Base-by-base conservation (phyloP, 192 early-diverging fungal genomes). In the Coemansia sp. region DNA sequence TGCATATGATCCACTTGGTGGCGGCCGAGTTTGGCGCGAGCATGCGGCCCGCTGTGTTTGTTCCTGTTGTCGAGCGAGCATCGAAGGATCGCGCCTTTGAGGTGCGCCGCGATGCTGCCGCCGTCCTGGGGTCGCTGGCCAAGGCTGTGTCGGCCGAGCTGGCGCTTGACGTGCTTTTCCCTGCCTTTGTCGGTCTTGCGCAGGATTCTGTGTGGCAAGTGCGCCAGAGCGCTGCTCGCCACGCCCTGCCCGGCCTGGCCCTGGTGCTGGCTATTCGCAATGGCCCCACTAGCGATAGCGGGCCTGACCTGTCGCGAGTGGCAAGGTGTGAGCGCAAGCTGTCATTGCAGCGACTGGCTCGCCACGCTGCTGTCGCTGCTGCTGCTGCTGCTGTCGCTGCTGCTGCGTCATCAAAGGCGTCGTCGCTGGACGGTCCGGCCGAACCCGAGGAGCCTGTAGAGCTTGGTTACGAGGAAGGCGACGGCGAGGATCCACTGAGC, bases 161-260 rank as follows among this genome's bases (percentile, higher is more conserved):
- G 65, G 82, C 78, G 1, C 21, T 69, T 2, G 82, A 80, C 24
- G 74, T 80, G 31, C 67, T 84, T 16, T 84, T 73, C 28, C 74
- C 70, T 60, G 60, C 70, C 62, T 80, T 84, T 34, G 34, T 61
- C 46, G 51, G 53, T 34, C 69, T 84, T 9, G 35, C 71, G 10
- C 66, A 71, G 65, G 82, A 84, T 57, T 1, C 65, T 23, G 58
- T 80, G n/a, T 84, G 82, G 82, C 82, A 84, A 50, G 82, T 84
- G 13, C 60, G 82, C 5, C 74, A 84, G 68, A 75, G 77, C 48
- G 71, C 77, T 1, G 82, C 77, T 0, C 65, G 70, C 20, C 70
- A 74, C n/a, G 76, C 82, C 58, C 59, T 84, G 58, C 77, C 82
- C 0, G 77, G 74, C 3, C 58, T 84, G 59, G 82, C 82, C 3